Conservation (phyloP, 768 basidiomycete genomes). For the Amanita molliuscula region DNA sequence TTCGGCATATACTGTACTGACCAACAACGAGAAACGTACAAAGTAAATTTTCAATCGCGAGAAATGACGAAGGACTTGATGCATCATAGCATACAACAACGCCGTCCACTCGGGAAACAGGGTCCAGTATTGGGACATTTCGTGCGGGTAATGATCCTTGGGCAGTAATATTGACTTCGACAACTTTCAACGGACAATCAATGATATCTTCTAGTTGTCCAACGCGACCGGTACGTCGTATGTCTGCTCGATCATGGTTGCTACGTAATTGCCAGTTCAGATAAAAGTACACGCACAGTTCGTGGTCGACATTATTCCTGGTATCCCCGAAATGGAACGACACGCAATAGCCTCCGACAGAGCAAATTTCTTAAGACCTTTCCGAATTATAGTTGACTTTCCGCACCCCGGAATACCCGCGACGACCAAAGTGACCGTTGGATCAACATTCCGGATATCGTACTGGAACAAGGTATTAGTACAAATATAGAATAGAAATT, state of each 20-base stretch:
- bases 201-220: constrained; percentile 22
- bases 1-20: not conserved
- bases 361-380: constrained; percentile 58
- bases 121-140: constrained; percentile 34
- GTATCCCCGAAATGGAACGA: not conserved
- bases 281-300: not conserved
- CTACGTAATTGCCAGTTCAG: not conserved
- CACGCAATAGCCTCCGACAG: constrained; percentile 32
- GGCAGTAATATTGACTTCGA: constrained; percentile 42
- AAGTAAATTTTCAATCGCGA: constrained; percentile 55
- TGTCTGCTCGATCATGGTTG: constrained; percentile 14
- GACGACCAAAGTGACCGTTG: constrained; percentile 58
- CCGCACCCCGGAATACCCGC: constrained; percentile 74
- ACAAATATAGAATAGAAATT: not conserved
- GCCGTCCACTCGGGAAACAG: constrained; percentile 57
- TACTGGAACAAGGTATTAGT: constrained; percentile 8
- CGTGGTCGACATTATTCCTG: not conserved
- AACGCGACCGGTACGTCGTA: constrained; percentile 24
- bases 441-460: constrained; percentile 10
- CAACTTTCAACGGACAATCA: constrained; percentile 36
- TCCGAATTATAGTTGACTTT: constrained; percentile 73
- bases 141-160: constrained; percentile 11
- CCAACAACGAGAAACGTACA: constrained; percentile 37
- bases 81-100: constrained; percentile 84
- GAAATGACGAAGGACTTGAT: constrained; percentile 48